A percentile compares a stretch with the other conserved stretches of the same genome.
phyloP scores from a whole-genome alignment of 2,329 filamentous ascomycete species.

The Calonectria ilicicola region DNA sequence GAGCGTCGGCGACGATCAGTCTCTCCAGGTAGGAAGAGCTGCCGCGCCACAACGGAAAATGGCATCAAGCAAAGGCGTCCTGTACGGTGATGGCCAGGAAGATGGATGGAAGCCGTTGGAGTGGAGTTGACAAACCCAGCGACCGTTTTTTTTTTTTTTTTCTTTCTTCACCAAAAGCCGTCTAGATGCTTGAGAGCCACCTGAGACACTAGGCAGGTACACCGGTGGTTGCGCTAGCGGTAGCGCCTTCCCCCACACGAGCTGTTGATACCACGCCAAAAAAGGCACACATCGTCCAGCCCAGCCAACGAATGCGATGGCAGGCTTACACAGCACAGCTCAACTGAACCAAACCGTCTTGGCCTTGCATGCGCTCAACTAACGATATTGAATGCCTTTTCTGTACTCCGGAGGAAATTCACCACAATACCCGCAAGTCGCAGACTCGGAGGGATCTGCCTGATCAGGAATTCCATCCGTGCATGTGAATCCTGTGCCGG shows the following conservation, averaged over 20 bases:
- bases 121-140: background rate
- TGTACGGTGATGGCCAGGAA: slow-evolving; percentile 4
- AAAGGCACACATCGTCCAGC: background rate
- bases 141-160: slow-evolving; percentile 10
- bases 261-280: slow-evolving; percentile 7
- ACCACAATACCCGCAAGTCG: background rate
- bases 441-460: background rate
- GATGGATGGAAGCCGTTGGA: background rate
- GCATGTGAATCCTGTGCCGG: background rate
- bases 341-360: background rate
- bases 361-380: background rate
- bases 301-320: background rate
- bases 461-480: background rate
- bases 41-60: slow-evolving; percentile 12
- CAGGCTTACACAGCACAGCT: background rate
- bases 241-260: slow-evolving; percentile 24
- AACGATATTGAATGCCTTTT: background rate
- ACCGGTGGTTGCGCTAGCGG: slow-evolving; percentile 14
- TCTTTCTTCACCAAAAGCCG: slow-evolving; percentile 4
- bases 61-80: slow-evolving; percentile 4
- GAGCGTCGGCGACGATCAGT: background rate
- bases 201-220: slow-evolving; percentile 21
- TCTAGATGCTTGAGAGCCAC: slow-evolving; percentile 17
- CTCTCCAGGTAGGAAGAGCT: background rate
- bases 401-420: background rate